phyloP scores from a whole-genome alignment of 768 basidiomycete species.

The Trametes cubensis region DNA sequence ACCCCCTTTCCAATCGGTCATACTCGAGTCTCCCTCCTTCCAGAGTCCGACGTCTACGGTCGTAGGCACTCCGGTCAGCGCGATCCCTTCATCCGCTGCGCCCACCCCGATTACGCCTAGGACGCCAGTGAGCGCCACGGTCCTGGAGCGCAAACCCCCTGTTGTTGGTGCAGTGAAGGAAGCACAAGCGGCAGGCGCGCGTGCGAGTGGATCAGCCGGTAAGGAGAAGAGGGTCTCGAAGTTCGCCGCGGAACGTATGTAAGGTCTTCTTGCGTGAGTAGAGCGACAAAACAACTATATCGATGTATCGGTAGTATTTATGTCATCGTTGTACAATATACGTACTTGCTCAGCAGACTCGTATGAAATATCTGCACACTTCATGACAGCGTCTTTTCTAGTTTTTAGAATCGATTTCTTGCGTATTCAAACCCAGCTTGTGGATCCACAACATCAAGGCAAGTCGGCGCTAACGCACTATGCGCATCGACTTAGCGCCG shows the following conservation, averaged over 20 bases:
- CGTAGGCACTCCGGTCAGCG: slow-evolving; percentile 11
- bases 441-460: too few species aligned
- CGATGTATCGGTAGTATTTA: slow-evolving; percentile 20
- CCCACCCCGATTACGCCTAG: background rate
- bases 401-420: too few species aligned
- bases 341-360: background rate
- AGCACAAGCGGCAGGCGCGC: slow-evolving; percentile 6
- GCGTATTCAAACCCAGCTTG: too few species aligned
- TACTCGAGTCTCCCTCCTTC: slow-evolving; percentile 33
- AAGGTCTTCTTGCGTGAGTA: background rate
- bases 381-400: too few species aligned
- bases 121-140: slow-evolving; percentile 8
- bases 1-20: background rate
- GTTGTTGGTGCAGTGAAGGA: slow-evolving; percentile 27
- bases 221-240: slow-evolving; percentile 29
- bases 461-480: too few species aligned
- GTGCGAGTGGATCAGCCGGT: slow-evolving; percentile 1
- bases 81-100: background rate
- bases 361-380: background rate
- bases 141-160: slow-evolving; percentile 25
- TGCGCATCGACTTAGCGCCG: too few species aligned
- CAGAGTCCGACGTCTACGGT: slow-evolving; percentile 10
- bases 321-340: background rate
- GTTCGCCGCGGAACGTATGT: slow-evolving; percentile 31
- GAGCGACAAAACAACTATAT: background rate